These are phyloP conservation scores for Drosera capensis DNA, from an alignment of 148 eudicot species.

Conservation along the genomic window DNA sequence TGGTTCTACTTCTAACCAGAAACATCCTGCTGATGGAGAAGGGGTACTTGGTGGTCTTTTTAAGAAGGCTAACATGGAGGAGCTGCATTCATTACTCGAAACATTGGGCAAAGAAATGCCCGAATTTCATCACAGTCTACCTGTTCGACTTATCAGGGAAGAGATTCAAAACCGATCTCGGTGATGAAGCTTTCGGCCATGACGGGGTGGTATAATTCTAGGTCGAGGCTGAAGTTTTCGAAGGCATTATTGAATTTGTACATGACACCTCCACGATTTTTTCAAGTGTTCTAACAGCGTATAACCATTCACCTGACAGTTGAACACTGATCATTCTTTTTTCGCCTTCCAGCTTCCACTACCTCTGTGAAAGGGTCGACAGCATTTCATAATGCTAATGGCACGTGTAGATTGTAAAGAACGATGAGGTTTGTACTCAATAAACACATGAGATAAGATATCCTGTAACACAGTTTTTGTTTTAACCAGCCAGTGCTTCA, in stretches of 20 bases:
- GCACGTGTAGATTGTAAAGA: too few relatives aligned
- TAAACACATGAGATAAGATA: too few relatives aligned
- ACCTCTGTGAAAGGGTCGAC: too few relatives aligned
- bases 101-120: constrained; percentile 16
- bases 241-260: not conserved
- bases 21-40: constrained; percentile 10
- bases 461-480: too few relatives aligned
- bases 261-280: too few relatives aligned
- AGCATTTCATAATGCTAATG: too few relatives aligned
- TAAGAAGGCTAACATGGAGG: constrained; percentile 64
- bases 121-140: constrained; percentile 14
- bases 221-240: not conserved
- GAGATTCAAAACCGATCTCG: constrained; percentile 46
- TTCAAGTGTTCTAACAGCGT: too few relatives aligned
- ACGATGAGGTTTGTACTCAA: too few relatives aligned
- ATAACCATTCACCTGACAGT: too few relatives aligned
- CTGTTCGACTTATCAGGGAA: constrained; percentile 38
- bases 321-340: too few relatives aligned
- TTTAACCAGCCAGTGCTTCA: too few relatives aligned
- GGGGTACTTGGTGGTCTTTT: constrained; percentile 38
- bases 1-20: constrained; percentile 6
- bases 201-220: not conserved
- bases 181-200: not conserved
- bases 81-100: constrained; percentile 32
- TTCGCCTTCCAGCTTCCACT: too few relatives aligned